Conservation (phyloP, 192 early-diverging fungal genomes). For the Geranomyces michiganensis region DNA sequence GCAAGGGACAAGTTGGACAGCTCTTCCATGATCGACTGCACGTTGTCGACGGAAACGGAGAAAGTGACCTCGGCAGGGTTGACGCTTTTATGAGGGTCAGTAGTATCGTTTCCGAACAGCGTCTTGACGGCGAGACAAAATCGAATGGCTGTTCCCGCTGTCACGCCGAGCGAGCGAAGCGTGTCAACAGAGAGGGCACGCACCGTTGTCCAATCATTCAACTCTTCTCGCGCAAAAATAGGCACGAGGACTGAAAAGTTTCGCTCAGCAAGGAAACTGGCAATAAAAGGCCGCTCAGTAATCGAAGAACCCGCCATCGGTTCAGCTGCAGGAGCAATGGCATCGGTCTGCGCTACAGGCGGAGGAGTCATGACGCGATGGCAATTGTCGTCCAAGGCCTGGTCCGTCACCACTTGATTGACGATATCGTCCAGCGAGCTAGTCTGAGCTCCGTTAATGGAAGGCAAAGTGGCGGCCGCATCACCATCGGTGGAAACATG, state of each 20-base stretch:
- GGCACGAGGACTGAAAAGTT: slow-evolving; percentile 12
- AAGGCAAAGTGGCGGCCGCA: no score
- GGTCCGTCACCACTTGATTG: slow-evolving; percentile 2
- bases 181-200: slow-evolving; percentile 23
- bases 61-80: slow-evolving; percentile 7
- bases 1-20: slow-evolving; percentile 20
- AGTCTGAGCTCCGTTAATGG: no score
- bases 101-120: background rate
- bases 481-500: no score
- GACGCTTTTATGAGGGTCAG: background rate
- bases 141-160: slow-evolving; percentile 24
- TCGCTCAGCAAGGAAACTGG: slow-evolving; percentile 22
- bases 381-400: slow-evolving; percentile 1
- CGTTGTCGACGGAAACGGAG: slow-evolving; percentile 16
- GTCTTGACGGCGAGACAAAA: slow-evolving; percentile 27
- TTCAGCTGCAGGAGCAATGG: slow-evolving; percentile 2
- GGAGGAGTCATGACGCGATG: background rate
- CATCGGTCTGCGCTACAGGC: background rate
- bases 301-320: background rate
- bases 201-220: slow-evolving; percentile 28
- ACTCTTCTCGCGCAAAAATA: slow-evolving; percentile 20
- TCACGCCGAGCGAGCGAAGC: slow-evolving; percentile 23
- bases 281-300: background rate
- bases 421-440: background rate
- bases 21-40: slow-evolving; percentile 36